Percentiles rank a stretch among this genome's conserved stretches.
Conservation (phyloP, 2,329 filamentous ascomycete species). For the Exophiala sp. region DNA sequence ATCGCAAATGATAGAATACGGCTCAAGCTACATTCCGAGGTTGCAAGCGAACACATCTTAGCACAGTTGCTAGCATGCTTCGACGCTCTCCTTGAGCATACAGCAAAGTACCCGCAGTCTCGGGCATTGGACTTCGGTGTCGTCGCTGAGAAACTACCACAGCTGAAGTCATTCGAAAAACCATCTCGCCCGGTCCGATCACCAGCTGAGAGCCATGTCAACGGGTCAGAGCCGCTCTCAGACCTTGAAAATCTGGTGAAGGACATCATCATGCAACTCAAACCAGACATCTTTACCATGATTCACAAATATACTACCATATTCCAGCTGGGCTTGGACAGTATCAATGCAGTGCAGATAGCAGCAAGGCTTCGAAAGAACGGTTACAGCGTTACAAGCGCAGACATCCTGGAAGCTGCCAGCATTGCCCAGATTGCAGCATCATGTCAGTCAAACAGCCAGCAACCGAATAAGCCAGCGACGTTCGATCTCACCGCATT, state of each 20-base stretch:
- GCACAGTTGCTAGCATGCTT: slow-evolving; percentile 29
- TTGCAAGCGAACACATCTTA: slow-evolving; percentile 19
- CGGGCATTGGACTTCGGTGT: slow-evolving; percentile 15
- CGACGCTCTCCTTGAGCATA: slow-evolving; percentile 34
- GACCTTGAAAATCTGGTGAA: slow-evolving; percentile 1
- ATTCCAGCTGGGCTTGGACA: slow-evolving; percentile 85
- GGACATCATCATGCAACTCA: slow-evolving; percentile 15
- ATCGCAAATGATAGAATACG: slow-evolving; percentile 50
- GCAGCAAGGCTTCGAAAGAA: slow-evolving; percentile 62
- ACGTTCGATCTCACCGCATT: slow-evolving; percentile 52
- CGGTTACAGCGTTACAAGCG: slow-evolving; percentile 59
- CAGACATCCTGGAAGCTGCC: slow-evolving; percentile 66
- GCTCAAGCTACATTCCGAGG: slow-evolving; percentile 62
- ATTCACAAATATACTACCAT: slow-evolving; percentile 59
- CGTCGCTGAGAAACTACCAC: slow-evolving; percentile 4
- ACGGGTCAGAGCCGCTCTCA: slow-evolving; percentile 7
- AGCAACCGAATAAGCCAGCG: background rate
- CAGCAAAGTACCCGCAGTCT: slow-evolving; percentile 22
- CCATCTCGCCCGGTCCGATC: background rate
- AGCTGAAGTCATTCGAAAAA: background rate
- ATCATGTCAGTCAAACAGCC: slow-evolving; percentile 9
- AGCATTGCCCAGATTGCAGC: slow-evolving; percentile 24
- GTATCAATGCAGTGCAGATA: slow-evolving; percentile 79
- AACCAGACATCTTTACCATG: background rate
- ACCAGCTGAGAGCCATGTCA: background rate